Evolutionary conservation across 176 grass and related monocot species (phyloP).

Genomic region (Musa troglodytarum): DNA sequence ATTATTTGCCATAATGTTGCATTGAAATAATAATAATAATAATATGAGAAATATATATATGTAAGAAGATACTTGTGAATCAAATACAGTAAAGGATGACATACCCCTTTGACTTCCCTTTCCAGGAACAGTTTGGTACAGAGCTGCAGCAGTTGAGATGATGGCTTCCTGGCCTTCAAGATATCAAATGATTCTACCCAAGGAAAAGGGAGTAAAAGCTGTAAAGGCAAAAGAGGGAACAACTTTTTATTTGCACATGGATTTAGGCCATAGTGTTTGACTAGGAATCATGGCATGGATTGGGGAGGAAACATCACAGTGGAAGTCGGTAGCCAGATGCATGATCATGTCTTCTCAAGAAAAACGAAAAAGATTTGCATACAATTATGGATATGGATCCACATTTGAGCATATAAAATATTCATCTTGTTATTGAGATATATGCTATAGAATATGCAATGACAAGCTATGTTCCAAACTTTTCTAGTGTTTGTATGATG

Average conservation of each 20-base stretch:
- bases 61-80: background rate
- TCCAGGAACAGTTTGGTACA: background rate
- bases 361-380: too few relatives aligned
- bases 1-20: too few relatives aligned
- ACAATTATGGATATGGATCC: too few relatives aligned
- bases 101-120: background rate
- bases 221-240: background rate
- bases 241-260: background rate
- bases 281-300: background rate
- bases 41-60: background rate
- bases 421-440: too few relatives aligned
- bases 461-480: too few relatives aligned
- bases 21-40: too few relatives aligned
- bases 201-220: background rate
- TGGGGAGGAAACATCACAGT: too few relatives aligned
- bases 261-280: background rate
- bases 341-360: too few relatives aligned
- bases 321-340: too few relatives aligned
- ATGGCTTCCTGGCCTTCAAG: background rate
- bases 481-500: too few relatives aligned
- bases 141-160: background rate
- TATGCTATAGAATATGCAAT: too few relatives aligned
- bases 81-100: background rate
- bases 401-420: too few relatives aligned
- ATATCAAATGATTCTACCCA: background rate